Conservation (phyloP, 805 yeast species). For the Myxozyma neotropica region DNA sequence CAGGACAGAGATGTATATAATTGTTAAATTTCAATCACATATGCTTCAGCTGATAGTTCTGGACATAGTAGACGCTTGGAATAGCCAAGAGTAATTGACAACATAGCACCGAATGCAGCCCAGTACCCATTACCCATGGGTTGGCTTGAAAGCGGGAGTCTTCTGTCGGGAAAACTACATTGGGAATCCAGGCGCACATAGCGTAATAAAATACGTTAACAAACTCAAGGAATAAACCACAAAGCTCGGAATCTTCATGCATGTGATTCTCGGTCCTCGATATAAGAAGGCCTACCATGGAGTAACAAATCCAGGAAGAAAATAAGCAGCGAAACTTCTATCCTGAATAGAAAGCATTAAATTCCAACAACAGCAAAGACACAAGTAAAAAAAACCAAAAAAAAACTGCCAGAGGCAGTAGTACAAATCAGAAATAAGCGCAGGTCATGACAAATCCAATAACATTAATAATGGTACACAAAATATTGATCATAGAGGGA, state of each 20-base stretch:
- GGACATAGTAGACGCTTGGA: conserved; percentile 14
- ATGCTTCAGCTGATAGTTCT: background rate
- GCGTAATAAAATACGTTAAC: conserved; percentile 42
- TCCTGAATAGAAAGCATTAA: conserved; percentile 58
- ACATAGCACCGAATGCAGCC: conserved; percentile 3
- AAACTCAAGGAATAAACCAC: conserved; percentile 38
- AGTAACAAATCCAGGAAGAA: conserved; percentile 59
- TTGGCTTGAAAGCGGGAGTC: conserved; percentile 39
- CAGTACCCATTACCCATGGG: conserved; percentile 27
- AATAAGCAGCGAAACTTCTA: conserved; percentile 58
- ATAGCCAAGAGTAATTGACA: background rate
- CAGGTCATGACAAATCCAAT: conserved; percentile 39
- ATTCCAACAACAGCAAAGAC: conserved; percentile 50
- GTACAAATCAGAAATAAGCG: conserved; percentile 39
- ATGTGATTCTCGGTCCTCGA: conserved; percentile 62
- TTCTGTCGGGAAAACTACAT: conserved; percentile 46
- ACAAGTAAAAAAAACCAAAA: conserved; percentile 52
- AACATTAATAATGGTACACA: conserved; percentile 44
- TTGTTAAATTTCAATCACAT: conserved; percentile 5
- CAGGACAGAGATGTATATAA: conserved; percentile 8
- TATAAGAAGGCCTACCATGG: conserved; percentile 62
- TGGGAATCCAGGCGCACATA: conserved; percentile 46
- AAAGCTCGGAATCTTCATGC: conserved; percentile 52
- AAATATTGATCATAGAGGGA: conserved; percentile 38
- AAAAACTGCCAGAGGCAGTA: conserved; percentile 51